Evolutionary conservation across 371 early-diverging fungal genomes (phyloP).

Genomic region (Haplosporangium sp.): DNA sequence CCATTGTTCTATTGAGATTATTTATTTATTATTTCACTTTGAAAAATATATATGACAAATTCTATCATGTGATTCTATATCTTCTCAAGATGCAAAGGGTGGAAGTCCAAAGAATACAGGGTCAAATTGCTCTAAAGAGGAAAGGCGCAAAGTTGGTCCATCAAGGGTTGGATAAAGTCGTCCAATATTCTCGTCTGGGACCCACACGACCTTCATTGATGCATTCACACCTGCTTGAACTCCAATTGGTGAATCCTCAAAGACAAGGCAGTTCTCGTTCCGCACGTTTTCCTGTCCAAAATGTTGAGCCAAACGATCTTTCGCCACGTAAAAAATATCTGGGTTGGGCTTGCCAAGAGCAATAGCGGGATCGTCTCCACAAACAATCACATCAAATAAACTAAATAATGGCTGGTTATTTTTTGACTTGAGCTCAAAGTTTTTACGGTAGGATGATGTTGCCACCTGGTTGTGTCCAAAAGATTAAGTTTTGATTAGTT

Average conservation of each 20-base stretch:
- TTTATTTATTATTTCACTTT: neutral
- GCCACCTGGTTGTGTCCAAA: constrained; percentile 66
- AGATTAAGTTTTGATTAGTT: neutral
- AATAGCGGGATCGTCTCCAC: constrained; percentile 89
- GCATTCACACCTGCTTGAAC: constrained; percentile 88
- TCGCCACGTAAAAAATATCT: constrained; percentile 88
- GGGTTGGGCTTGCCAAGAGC: constrained; percentile 89
- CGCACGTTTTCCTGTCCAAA: constrained; percentile 61
- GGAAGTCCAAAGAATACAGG: constrained; percentile 65
- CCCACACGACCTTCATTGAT: constrained; percentile 87
- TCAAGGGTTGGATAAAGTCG: constrained; percentile 50
- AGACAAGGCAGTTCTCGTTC: constrained; percentile 83
- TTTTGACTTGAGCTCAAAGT: constrained; percentile 80
- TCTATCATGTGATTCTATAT: neutral
- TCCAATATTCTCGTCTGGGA: constrained; percentile 73
- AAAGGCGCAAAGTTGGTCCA: constrained; percentile 62
- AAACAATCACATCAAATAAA: constrained; percentile 83
- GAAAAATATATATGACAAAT: neutral
- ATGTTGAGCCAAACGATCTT: constrained; percentile 45
- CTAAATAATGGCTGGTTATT: constrained; percentile 79
- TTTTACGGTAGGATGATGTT: constrained; percentile 81
- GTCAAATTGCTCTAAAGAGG: constrained; percentile 76
- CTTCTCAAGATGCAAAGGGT: constrained; percentile 25
- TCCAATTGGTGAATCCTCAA: constrained; percentile 92
- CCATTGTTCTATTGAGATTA: constrained; percentile 6